Conservation (phyloP, 768 basidiomycete species). For the Lentinula detonsa region DNA sequence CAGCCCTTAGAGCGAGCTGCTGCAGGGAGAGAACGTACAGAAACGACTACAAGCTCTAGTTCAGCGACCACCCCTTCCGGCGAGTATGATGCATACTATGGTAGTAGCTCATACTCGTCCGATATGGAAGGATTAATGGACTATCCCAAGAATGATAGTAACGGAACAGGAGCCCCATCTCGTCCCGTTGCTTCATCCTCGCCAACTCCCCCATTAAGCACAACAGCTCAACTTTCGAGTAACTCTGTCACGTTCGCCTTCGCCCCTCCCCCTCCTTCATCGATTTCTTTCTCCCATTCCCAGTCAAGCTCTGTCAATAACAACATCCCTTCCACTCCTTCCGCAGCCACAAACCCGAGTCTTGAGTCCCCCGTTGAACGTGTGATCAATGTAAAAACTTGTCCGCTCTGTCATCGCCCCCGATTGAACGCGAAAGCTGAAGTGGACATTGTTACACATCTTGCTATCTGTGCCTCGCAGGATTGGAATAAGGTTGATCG, state of each 20-base stretch:
- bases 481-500: conserved; percentile 89
- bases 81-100: not conserved
- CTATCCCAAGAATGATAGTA: not conserved
- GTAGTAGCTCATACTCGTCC: conserved; percentile 28
- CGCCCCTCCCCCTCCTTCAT: not conserved
- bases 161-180: not conserved
- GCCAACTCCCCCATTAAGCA: not conserved
- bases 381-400: conserved; percentile 92
- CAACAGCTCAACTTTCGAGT: not conserved
- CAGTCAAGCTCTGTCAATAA: conserved; percentile 12
- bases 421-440: conserved; percentile 83
- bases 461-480: conserved; percentile 92
- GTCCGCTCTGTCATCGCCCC: conserved; percentile 89
- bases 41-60: not conserved
- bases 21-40: conserved; percentile 11
- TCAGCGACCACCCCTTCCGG: not conserved
- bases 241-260: not conserved
- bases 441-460: conserved; percentile 91
- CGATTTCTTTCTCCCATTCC: conserved; percentile 10
- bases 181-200: not conserved
- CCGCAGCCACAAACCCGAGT: not conserved
- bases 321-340: not conserved
- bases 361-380: conserved; percentile 53
- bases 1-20: conserved; percentile 31
- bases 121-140: conserved; percentile 24